phyloP scores from a whole-genome alignment of 768 basidiomycete species.

The Ramaria rubella region DNA sequence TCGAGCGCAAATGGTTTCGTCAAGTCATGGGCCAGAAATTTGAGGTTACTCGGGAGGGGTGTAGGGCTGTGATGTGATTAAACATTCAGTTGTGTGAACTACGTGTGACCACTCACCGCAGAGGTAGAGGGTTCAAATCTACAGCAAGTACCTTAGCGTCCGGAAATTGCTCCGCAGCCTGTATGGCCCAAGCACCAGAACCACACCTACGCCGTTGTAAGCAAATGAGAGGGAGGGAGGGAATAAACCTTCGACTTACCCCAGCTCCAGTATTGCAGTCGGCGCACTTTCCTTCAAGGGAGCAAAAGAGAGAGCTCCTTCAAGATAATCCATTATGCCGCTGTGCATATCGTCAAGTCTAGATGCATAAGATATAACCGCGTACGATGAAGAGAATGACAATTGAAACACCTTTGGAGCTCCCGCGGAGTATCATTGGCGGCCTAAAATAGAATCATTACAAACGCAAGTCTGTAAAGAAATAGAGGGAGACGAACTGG shows the following conservation, averaged over 20 bases:
- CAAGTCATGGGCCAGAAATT: conserved; percentile 17
- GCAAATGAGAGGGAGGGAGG: background rate
- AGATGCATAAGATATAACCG: too few species aligned
- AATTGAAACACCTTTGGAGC: too few species aligned
- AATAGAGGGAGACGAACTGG: too few species aligned
- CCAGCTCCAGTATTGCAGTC: background rate
- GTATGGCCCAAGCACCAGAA: conserved; percentile 18
- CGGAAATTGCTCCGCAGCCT: conserved; percentile 14
- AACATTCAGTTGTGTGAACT: background rate
- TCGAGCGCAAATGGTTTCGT: conserved; percentile 18
- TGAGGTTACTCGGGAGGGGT: conserved; percentile 18
- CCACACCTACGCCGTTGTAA: too few species aligned
- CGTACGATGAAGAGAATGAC: too few species aligned
- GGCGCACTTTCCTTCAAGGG: background rate
- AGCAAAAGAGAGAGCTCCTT: background rate
- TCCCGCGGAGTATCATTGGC: too few species aligned
- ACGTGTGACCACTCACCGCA: conserved; percentile 12
- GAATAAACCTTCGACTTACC: background rate
- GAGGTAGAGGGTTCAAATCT: conserved; percentile 15
- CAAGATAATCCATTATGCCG: background rate
- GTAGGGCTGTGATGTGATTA: background rate
- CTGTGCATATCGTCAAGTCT: background rate
- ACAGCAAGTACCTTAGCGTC: conserved; percentile 15
- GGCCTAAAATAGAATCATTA: too few species aligned
- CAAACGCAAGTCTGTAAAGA: too few species aligned